These are phyloP conservation scores for Umbelopsis sp. DNA, from an alignment of 192 early-diverging fungal species.

Conservation along the genomic window DNA sequence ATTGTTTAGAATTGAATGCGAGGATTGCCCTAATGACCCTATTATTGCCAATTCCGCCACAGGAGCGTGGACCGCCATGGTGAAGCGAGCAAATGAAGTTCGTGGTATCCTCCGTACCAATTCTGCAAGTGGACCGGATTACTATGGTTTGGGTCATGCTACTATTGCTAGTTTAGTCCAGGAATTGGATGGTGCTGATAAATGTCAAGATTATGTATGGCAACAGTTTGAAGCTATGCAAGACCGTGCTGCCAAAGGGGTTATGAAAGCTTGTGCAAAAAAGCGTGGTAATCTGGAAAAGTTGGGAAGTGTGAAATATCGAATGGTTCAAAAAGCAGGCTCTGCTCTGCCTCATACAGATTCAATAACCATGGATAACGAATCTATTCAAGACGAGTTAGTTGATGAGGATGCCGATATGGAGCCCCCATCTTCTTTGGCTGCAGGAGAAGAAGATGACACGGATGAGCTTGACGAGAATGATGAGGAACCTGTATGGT, in stretches of 20 bases:
- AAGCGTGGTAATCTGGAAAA: conserved; percentile 41
- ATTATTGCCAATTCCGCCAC: conserved; percentile 80
- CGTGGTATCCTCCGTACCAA: conserved; percentile 78
- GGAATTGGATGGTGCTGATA: conserved; percentile 74
- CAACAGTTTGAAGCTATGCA: conserved; percentile 71
- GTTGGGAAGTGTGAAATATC: conserved; percentile 37
- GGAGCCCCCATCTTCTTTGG: background rate
- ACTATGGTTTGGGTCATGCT: conserved; percentile 87
- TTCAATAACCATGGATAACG: background rate
- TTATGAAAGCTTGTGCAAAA: conserved; percentile 44
- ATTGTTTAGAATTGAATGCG: conserved; percentile 80
- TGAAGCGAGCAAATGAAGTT: conserved; percentile 79
- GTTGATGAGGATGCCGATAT: conserved; percentile 6
- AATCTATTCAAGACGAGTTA: background rate
- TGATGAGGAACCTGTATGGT: background rate
- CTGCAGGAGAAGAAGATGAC: background rate
- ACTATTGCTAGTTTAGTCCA: conserved; percentile 88
- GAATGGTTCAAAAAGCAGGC: conserved; percentile 15
- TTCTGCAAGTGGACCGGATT: conserved; percentile 87
- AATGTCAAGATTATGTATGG: conserved; percentile 74
- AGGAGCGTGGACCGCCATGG: conserved; percentile 86
- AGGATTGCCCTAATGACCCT: conserved; percentile 73
- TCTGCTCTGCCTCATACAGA: background rate
- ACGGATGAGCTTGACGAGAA: conserved; percentile 4
- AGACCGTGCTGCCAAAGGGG: conserved; percentile 54